Conservation (phyloP, 495 filamentous ascomycete species). For the Neurospora hispaniola region DNA sequence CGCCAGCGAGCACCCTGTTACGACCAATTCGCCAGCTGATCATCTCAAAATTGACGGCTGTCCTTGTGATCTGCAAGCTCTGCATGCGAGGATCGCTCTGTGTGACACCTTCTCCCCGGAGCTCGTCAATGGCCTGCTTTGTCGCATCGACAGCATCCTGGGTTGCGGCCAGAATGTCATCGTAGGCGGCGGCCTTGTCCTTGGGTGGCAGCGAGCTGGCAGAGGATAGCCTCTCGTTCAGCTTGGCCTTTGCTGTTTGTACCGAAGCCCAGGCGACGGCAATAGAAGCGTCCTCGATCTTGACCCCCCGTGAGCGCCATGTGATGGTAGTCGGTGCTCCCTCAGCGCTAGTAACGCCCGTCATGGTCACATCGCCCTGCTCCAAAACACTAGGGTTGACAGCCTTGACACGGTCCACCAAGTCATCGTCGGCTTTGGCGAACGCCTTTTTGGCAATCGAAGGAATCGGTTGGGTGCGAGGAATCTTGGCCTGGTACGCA, state of each 20-base stretch:
- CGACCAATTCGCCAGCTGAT: slow-evolving; percentile 91
- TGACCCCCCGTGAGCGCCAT: slow-evolving; percentile 82
- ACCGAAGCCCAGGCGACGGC: slow-evolving; percentile 54
- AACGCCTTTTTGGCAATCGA: slow-evolving; percentile 69
- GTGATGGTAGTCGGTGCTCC: slow-evolving; percentile 64
- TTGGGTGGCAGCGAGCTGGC: slow-evolving; percentile 44
- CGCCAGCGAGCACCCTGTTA: slow-evolving; percentile 77
- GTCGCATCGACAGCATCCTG: slow-evolving; percentile 93
- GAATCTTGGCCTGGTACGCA: slow-evolving; percentile 79
- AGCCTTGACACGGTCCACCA: slow-evolving; percentile 57
- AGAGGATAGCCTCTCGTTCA: slow-evolving; percentile 53
- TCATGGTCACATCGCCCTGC: slow-evolving; percentile 48
- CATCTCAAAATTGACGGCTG: slow-evolving; percentile 84
- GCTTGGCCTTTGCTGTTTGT: slow-evolving; percentile 38
- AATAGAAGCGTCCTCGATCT: slow-evolving; percentile 89
- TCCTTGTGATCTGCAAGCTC: slow-evolving; percentile 81
- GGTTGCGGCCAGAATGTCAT: slow-evolving; percentile 78
- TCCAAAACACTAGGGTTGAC: slow-evolving; percentile 61
- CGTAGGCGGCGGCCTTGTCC: slow-evolving; percentile 69
- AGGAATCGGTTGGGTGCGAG: slow-evolving; percentile 69
- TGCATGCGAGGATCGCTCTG: slow-evolving; percentile 84
- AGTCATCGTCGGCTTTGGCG: slow-evolving; percentile 46
- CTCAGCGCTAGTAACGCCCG: slow-evolving; percentile 40
- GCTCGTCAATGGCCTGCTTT: slow-evolving; percentile 84
- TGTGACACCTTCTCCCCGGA: slow-evolving; percentile 70